Conservation (phyloP, 2,329 filamentous ascomycete genomes). For the Alternaria metachromatica region DNA sequence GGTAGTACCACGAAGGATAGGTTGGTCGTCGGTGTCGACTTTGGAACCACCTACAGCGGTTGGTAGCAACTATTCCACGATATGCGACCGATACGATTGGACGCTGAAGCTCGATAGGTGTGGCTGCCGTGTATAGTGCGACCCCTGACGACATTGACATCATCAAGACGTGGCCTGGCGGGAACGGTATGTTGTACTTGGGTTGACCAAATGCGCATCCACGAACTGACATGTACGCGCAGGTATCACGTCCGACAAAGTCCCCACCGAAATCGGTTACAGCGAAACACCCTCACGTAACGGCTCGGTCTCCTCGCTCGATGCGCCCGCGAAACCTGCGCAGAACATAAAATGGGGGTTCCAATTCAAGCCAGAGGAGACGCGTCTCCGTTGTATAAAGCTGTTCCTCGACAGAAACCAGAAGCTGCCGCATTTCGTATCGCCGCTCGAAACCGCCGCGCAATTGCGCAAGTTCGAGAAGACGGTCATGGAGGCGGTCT, state of each 20-base stretch:
- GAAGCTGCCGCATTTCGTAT: conserved; percentile 81
- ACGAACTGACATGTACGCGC: conserved; percentile 15
- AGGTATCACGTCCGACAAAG: conserved; percentile 82
- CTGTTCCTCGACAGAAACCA: conserved; percentile 82
- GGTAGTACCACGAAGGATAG: conserved; percentile 58
- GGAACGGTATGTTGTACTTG: conserved; percentile 62
- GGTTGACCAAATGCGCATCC: not conserved
- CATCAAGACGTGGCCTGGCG: conserved; percentile 82
- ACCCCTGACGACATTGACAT: conserved; percentile 82
- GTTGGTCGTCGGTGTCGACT: conserved; percentile 79
- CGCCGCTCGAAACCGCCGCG: conserved; percentile 76
- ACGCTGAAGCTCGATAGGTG: conserved; percentile 52
- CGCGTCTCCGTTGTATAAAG: conserved; percentile 81
- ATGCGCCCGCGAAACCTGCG: conserved; percentile 26
- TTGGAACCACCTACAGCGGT: conserved; percentile 85
- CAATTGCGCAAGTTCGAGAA: conserved; percentile 77
- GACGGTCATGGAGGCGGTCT: conserved; percentile 79
- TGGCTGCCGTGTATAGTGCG: conserved; percentile 75
- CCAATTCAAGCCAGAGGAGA: conserved; percentile 79
- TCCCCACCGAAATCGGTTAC: conserved; percentile 77
- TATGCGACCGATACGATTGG: not conserved
- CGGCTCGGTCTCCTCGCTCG: conserved; percentile 24
- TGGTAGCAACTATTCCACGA: conserved; percentile 6
- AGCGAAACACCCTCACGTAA: conserved; percentile 29
- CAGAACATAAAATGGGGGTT: conserved; percentile 74